Base-by-base conservation (phyloP, 2,329 filamentous ascomycete genomes). In the Penicillium sclerotigenum region DNA sequence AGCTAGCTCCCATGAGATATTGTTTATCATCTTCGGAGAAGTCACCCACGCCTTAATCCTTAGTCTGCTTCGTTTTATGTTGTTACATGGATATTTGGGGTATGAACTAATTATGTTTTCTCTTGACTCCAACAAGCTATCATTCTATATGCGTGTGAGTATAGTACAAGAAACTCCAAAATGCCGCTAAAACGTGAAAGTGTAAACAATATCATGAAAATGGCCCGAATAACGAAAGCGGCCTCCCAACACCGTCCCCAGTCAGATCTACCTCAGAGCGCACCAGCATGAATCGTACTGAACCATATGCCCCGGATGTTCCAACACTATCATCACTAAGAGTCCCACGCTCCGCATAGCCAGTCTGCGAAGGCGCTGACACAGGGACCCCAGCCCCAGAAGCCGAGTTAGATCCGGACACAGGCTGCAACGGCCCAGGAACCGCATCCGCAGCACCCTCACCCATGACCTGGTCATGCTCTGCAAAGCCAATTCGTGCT, bases 401-500 rank as follows among this genome's bases (percentile, higher is more conserved):
- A 13, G 9, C 11, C n/a, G 24, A 16, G 33, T n/a, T 22, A 18
- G 3, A 14, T 26, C 4, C 4, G 18, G 36, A 16, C 5, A 24
- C 20, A 22, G 28, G 4, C 28, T 31, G 43, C 20, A 33, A 20
- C 26, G 26, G 14, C 22, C 2, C n/a, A 31, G 14, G 18, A 33
- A 7, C 16, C 20, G 28, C 6, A 43, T 13, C 33, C 9, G 22
- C 18, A 18, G 24, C 5, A 28, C 14, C 13, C n/a, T 43, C 37
- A 16, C 18, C 26, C 31, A 51, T 29, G 7, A 59, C 29, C n/a
- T 51, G 45, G 2, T 45, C 36, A 36, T 22, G 31, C 2, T 31
- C 41, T 18, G 55, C 58, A 46, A 64, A 64, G 0, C 50, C 56
- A 45, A 62, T 52, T 1, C 58, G 52, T 9, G 43, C 33, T 14